A percentile compares a stretch with the other conserved stretches of the same genome.
These are phyloP conservation scores for Aspergillus affinis DNA, from an alignment of 495 filamentous ascomycete genomes.

Conservation along the genomic window DNA sequence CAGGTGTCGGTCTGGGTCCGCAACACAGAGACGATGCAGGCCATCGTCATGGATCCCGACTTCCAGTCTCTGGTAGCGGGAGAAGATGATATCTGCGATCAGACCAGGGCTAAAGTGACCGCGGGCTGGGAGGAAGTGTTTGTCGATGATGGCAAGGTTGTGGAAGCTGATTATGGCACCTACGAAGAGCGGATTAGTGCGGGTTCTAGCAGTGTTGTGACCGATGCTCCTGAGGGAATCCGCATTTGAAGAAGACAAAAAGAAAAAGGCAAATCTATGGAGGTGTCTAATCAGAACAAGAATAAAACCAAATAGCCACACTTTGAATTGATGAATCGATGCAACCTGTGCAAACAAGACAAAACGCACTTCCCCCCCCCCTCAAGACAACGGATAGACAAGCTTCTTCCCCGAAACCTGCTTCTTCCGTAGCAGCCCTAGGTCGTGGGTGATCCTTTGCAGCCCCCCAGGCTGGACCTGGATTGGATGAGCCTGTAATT, in stretches of 20 bases:
- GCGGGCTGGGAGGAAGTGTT: neutral
- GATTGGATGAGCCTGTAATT: constrained; percentile 28
- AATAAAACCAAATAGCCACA: neutral
- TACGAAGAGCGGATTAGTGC: neutral
- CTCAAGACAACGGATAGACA: neutral
- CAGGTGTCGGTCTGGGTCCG: constrained; percentile 2
- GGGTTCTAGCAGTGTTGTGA: neutral
- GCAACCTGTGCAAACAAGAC: neutral
- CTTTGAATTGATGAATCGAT: neutral
- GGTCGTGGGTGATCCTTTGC: neutral
- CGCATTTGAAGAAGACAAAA: neutral
- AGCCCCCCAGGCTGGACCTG: constrained; percentile 20
- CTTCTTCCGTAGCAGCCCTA: neutral
- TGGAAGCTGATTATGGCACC: neutral
- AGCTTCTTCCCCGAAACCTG: neutral
- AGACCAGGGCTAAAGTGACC: neutral
- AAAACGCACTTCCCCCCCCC: neutral
- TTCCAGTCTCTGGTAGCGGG: constrained; percentile 4
- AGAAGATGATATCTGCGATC: constrained; percentile 1
- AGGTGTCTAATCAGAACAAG: neutral
- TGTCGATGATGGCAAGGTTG: neutral
- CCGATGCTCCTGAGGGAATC: neutral
- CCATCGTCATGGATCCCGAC: constrained; percentile 5
- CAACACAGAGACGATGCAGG: neutral
- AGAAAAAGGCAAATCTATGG: neutral